Evolutionary conservation across 805 yeast species (phyloP).

Genomic region (Starmerella cellae): DNA sequence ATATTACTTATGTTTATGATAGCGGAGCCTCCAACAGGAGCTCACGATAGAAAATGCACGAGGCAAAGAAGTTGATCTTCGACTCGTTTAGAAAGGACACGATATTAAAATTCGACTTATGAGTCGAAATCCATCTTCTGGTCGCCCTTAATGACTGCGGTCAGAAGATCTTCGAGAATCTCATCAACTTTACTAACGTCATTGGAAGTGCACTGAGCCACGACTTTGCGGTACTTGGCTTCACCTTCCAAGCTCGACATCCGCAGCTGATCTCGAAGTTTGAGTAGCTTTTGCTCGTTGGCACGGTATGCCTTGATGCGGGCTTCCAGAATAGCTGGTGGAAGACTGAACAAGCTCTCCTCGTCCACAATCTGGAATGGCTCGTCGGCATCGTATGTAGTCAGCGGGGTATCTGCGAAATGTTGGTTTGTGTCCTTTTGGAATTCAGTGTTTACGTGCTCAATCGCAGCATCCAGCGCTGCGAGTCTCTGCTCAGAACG

Average conservation of each 20-base stretch:
- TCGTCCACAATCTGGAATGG: constrained; percentile 51
- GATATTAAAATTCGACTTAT: not conserved
- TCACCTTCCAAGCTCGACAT: constrained; percentile 47
- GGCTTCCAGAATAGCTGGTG: constrained; percentile 37
- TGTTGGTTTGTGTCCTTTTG: constrained; percentile 27
- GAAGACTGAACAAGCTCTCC: constrained; percentile 10
- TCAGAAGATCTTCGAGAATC: constrained; percentile 68
- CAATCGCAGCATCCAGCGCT: constrained; percentile 49
- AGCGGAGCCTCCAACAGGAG: no score
- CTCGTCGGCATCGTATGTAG: constrained; percentile 49
- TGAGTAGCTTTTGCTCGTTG: constrained; percentile 46
- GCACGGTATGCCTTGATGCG: constrained; percentile 66
- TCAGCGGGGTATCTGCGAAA: constrained; percentile 18
- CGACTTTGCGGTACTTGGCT: constrained; percentile 72
- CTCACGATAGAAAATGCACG: not conserved
- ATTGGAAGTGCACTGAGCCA: constrained; percentile 80
- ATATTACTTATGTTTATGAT: no score
- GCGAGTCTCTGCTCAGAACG: constrained; percentile 22
- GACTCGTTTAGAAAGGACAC: no score
- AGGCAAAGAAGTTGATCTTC: not conserved
- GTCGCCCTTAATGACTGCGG: constrained; percentile 77
- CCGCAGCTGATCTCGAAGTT: constrained; percentile 40
- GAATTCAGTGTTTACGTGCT: constrained; percentile 49
- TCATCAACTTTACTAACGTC: constrained; percentile 67
- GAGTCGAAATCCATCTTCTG: constrained; percentile 3